phyloP scores from a whole-genome alignment of 805 yeast species.

The Brettanomyces sp. region DNA sequence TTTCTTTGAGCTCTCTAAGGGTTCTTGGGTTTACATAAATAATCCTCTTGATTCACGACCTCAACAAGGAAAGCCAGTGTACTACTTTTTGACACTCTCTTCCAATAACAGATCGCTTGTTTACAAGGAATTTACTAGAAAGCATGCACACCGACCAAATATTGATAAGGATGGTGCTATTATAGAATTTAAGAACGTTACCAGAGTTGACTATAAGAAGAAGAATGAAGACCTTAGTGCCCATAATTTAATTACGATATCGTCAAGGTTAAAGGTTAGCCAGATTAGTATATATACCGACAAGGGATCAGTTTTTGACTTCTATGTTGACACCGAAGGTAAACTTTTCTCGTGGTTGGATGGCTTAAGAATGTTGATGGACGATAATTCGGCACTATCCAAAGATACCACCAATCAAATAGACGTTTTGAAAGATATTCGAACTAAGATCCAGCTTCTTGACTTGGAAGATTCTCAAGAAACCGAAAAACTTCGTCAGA shows the following conservation, averaged over 20 bases:
- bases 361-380: constrained; percentile 51
- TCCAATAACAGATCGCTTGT: constrained; percentile 56
- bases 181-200: constrained; percentile 44
- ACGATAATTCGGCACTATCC: constrained; percentile 29
- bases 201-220: constrained; percentile 40
- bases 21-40: constrained; percentile 72
- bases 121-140: constrained; percentile 48
- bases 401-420: constrained; percentile 36
- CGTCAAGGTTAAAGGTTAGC: constrained; percentile 34
- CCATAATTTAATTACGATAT: constrained; percentile 38
- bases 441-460: constrained; percentile 41
- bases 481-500: no score
- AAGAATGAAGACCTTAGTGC: constrained; percentile 34
- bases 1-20: constrained; percentile 59
- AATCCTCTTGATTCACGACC: constrained; percentile 29
- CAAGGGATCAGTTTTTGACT: constrained; percentile 31
- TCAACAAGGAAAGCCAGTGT: constrained; percentile 25
- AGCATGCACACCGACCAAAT: constrained; percentile 40
- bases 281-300: constrained; percentile 15
- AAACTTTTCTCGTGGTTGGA: constrained; percentile 69
- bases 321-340: constrained; percentile 63
- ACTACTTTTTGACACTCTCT: constrained; percentile 50
- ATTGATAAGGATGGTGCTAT: constrained; percentile 47
- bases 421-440: constrained; percentile 32
- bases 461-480: constrained; percentile 22